phyloP scores from a whole-genome alignment of 352 stramenopile species.

The Phytophthora niederhauseri region DNA sequence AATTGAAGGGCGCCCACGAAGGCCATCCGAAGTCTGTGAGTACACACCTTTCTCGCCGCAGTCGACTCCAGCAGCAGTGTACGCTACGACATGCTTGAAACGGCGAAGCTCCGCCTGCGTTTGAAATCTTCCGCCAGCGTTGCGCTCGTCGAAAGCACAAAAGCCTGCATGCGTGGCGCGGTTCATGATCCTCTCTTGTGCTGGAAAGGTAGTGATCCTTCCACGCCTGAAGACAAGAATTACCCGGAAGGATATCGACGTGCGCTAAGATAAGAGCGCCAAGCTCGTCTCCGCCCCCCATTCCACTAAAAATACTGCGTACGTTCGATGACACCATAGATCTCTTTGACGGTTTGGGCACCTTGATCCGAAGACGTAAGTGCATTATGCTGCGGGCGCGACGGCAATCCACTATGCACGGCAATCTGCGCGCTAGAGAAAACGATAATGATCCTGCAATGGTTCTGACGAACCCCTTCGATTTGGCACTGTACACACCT shows the following conservation, averaged over 20 bases:
- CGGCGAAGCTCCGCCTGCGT: slow-evolving; percentile 75
- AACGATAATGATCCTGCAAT: slow-evolving; percentile 6
- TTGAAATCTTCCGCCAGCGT: slow-evolving; percentile 73
- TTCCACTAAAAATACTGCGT: slow-evolving; percentile 31
- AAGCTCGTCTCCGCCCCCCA: slow-evolving; percentile 14
- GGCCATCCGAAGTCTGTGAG: neutral
- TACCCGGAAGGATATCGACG: neutral
- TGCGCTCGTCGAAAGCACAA: slow-evolving; percentile 80
- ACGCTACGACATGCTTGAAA: slow-evolving; percentile 74
- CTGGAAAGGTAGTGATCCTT: slow-evolving; percentile 11
- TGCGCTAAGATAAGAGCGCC: slow-evolving; percentile 27
- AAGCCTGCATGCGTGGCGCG: slow-evolving; percentile 68
- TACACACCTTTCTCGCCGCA: slow-evolving; percentile 55
- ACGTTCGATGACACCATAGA: neutral
- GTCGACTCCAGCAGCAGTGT: slow-evolving; percentile 56
- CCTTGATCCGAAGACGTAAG: neutral
- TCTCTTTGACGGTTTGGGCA: neutral
- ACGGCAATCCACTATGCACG: neutral
- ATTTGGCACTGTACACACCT: slow-evolving; percentile 49
- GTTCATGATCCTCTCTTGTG: slow-evolving; percentile 43
- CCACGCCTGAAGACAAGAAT: neutral
- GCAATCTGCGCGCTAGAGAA: neutral
- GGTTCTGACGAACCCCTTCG: slow-evolving; percentile 25
- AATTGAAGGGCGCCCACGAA: neutral
- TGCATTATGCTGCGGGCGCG: slow-evolving; percentile 3